Conservation (phyloP, 2,329 filamentous ascomycete genomes). For the Xylaria digitata region DNA sequence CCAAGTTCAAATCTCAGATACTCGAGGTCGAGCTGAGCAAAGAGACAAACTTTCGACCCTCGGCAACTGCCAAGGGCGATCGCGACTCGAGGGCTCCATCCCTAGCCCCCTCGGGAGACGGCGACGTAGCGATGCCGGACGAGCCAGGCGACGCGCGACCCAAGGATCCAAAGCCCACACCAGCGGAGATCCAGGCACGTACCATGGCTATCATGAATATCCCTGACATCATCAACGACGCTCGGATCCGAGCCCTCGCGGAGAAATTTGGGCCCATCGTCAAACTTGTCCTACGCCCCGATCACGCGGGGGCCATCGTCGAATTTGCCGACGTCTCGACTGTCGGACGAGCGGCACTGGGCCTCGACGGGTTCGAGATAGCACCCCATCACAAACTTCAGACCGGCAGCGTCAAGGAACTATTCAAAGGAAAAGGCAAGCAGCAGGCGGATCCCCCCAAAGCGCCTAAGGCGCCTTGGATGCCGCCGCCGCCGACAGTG, state of each 20-base stretch:
- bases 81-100: constrained; percentile 52
- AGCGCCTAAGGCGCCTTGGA: constrained; percentile 50
- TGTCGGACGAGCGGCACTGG: constrained; percentile 77
- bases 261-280: constrained; percentile 76
- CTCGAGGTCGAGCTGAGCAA: constrained; percentile 73
- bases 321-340: constrained; percentile 79
- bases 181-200: constrained; percentile 68
- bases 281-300: constrained; percentile 82
- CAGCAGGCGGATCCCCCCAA: constrained; percentile 53
- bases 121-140: constrained; percentile 56
- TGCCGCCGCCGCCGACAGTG: constrained; percentile 58
- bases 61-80: constrained; percentile 58
- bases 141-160: constrained; percentile 36
- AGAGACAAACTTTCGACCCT: constrained; percentile 66
- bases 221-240: constrained; percentile 91
- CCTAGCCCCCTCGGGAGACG: constrained; percentile 52
- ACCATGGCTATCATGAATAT: constrained; percentile 86
- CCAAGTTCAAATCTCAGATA: constrained; percentile 74
- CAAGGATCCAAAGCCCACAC: constrained; percentile 53
- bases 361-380: constrained; percentile 67
- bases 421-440: constrained; percentile 63
- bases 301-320: constrained; percentile 85
- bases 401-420: constrained; percentile 65
- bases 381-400: constrained; percentile 63
- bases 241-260: constrained; percentile 78